Percentiles rank a stretch among this genome's conserved stretches.
phyloP scores from a whole-genome alignment of 331 rosid species.

The Quercus phellos region DNA sequence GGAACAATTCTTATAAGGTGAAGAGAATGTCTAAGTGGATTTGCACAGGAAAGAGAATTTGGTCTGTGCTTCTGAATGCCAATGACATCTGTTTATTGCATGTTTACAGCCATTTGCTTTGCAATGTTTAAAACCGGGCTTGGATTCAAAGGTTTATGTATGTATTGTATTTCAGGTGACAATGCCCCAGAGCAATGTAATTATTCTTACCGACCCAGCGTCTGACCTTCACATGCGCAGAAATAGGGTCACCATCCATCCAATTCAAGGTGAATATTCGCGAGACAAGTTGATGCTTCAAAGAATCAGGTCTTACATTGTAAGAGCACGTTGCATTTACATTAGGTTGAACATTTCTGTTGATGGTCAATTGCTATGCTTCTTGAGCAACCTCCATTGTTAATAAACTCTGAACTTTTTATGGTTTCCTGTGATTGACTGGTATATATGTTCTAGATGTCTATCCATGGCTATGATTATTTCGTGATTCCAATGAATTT shows the following conservation, averaged over 20 bases:
- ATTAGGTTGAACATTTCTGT: slow-evolving; percentile 31
- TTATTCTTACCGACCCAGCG: slow-evolving; percentile 70
- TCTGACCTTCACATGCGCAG: slow-evolving; percentile 66
- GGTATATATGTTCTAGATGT: background rate
- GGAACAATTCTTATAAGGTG: background rate
- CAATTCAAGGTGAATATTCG: slow-evolving; percentile 85
- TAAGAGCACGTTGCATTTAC: slow-evolving; percentile 52
- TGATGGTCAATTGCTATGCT: slow-evolving; percentile 20
- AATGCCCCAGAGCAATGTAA: slow-evolving; percentile 72
- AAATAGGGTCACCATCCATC: slow-evolving; percentile 57
- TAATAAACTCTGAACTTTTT: background rate
- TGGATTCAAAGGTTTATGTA: background rate
- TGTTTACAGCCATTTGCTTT: too few species aligned
- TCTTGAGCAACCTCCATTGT: background rate
- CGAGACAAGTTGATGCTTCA: slow-evolving; percentile 98
- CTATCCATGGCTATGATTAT: background rate
- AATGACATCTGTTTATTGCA: too few species aligned
- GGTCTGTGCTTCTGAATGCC: background rate
- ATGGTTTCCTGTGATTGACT: background rate
- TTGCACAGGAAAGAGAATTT: background rate
- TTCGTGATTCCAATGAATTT: background rate
- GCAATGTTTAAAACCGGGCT: background rate
- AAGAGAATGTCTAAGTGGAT: background rate
- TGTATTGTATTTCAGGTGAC: slow-evolving; percentile 47
- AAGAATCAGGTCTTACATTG: slow-evolving; percentile 99